A percentile compares a stretch with the other conserved stretches of the same genome.
These are phyloP conservation scores for Wallacemonas sp. DNA, from an alignment of 208 protist species.

Conservation along the genomic window DNA sequence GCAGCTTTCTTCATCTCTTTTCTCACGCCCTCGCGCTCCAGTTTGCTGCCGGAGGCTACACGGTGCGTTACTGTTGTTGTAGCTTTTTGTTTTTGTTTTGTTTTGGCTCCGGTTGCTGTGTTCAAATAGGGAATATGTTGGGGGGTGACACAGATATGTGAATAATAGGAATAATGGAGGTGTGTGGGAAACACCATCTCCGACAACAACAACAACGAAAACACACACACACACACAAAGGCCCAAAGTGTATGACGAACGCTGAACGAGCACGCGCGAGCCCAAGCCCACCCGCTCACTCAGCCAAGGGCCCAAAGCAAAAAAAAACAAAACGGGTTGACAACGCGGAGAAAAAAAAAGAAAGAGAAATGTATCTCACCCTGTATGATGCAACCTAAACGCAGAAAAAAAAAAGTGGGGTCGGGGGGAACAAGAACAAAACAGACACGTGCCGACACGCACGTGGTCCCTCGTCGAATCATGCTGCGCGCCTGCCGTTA, in stretches of 20 bases:
- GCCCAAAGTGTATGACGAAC: no score
- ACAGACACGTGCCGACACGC: conserved; percentile 4
- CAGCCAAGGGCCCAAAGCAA: background rate
- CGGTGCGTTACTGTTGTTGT: no score
- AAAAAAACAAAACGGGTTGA: background rate
- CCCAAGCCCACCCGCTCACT: no score
- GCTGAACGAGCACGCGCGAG: conserved; percentile 1
- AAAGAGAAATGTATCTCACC: conserved; percentile 4
- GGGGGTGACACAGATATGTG: conserved; percentile 9
- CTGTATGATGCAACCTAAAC: background rate
- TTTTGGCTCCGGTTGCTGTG: background rate
- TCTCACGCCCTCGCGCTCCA: no score
- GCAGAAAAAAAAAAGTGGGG: conserved; percentile 15
- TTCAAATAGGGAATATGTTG: background rate
- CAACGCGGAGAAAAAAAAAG: conserved; percentile 15
- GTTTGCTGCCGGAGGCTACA: no score
- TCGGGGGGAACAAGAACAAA: conserved; percentile 2
- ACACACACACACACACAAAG: background rate
- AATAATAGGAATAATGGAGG: conserved; percentile 12
- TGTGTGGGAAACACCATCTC: no score
- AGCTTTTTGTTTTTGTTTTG: background rate
- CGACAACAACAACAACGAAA: background rate
- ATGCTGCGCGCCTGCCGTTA: no score
- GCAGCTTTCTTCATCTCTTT: no score
- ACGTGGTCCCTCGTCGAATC: no score